Evolutionary conservation across 805 yeast species (phyloP), one percentile per base, ranked within the genome.

Genomic region (Lachancea lanzarotensis): DNA sequence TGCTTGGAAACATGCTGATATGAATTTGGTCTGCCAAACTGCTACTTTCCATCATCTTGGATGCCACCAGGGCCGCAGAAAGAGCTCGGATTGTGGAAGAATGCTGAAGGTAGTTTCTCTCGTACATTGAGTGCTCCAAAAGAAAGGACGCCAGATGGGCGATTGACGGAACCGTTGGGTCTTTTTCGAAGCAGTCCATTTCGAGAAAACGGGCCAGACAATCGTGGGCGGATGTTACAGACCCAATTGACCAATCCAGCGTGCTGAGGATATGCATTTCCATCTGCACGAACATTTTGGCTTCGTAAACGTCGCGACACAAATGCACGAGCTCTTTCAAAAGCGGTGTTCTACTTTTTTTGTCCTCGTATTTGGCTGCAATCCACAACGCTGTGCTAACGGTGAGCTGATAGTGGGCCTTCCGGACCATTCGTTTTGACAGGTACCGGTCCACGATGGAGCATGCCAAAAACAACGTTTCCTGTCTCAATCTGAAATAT

Each of bases 381-480:
- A 89, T 78, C 95, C 96, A 87, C 39, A 89, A 67, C 22, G 95
- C 83, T 0, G 95, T 83, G 52, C 91, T 81, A 26, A 91, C 90
- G 22, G 88, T 84, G 45, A 89, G 70, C 61, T 87, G 96, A 56
- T 84, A 81, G 59, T 88, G 96, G 50, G 82, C 84, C 53, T 81
- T 78, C 61, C 81, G 79, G 2, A 87, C 88, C 8, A 86, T 78
- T 49, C 96, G 72, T 56, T 78, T 81, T 42, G 93, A 81, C 59
- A 93, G 83, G 67, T 89, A 89, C 46, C 91, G 74, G 63, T 89
- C 96, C 42, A 87, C 81, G 47, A 88, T 75, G 53, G 78, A 78
- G 39, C 82, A 74, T 48, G 84, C 81, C 56, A 76, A 75, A 62
- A 70, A 84, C 61, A 82, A 72, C 41, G 79, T 90, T 71, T 73